These are phyloP conservation scores for Neurospora terricola DNA, from an alignment of 495 filamentous ascomycete genomes.

Conservation along the genomic window DNA sequence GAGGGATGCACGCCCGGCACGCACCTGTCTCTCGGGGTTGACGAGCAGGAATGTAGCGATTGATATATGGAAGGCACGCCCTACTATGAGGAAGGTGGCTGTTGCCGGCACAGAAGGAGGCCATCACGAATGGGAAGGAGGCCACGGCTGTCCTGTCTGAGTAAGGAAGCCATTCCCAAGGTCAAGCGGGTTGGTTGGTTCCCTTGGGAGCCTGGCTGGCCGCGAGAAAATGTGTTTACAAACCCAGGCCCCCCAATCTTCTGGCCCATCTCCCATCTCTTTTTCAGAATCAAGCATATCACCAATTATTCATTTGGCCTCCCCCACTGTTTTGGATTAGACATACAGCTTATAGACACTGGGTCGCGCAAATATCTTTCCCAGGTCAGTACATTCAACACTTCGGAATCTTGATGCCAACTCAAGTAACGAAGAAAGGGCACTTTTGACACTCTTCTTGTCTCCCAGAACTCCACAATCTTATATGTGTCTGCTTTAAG, in stretches of 20 bases:
- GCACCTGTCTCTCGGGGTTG: background rate
- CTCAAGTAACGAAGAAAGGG: background rate
- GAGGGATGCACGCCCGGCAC: background rate
- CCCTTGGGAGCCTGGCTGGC: background rate
- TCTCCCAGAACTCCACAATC: background rate
- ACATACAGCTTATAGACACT: background rate
- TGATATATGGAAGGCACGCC: background rate
- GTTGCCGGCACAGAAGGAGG: background rate
- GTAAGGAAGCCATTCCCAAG: background rate
- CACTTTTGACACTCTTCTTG: background rate
- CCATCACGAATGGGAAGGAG: background rate
- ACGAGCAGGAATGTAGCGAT: background rate
- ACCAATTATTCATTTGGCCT: background rate
- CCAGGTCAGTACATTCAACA: background rate
- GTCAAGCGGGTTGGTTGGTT: background rate
- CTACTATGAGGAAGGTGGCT: background rate
- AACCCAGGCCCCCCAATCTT: background rate
- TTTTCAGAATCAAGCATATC: background rate
- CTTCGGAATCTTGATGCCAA: background rate
- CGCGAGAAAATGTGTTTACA: background rate
- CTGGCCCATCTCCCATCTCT: background rate
- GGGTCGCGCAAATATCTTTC: background rate
- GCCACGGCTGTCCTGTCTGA: background rate
- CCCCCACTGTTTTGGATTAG: background rate
- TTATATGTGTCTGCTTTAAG: background rate